Base-by-base conservation (phyloP, 768 basidiomycete species). In the Auriscalpium vulgare region DNA sequence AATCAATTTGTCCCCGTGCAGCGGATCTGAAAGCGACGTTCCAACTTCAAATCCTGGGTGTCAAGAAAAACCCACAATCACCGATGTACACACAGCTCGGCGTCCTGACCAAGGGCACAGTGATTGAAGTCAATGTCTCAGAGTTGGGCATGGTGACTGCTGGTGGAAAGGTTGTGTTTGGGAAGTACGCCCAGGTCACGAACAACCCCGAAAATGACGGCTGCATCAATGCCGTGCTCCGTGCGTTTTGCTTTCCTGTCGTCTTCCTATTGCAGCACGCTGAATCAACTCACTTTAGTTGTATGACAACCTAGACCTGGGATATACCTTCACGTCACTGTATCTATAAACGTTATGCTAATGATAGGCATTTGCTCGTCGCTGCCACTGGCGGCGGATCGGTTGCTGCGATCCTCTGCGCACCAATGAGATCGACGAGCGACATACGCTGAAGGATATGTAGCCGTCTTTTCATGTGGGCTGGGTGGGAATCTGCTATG, bases 51-150 rank as follows among this genome's bases (percentile, higher is more conserved):
- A 98, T 99, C 61, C 75, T 99, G 46, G 91, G 91, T 47, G 97
- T 99, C 55, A 99, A 99, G 80, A 98, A 98, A 78, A 99, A 99
- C 67, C 97, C 97, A 23, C 97, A 98, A 69, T 97, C 94, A 17
- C 95, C 97, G 0, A 95, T 95, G 89, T 95, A 94, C 67, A 94
- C 93, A 0, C 91, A 93, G 66, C 82, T 95, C 43, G 95, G 95
- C 51, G 97, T 99, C 38, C 81, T 99, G 74, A 98, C 97, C 4
- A 98, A 98, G 71, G 97, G 97, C 50, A 99, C 97, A 1, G 86
- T 99, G 62, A 87, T 99, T 55, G 97, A 99, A 69, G 95, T 98
- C 64, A 98, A 99, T 65, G 93, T 97, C n/a, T 95, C 94, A 44
- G 95, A 98, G 70, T 76, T 98, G 59, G 95, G 95, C 54, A 87